These are phyloP conservation scores for Pichia nakasei DNA, from an alignment of 805 yeast genomes.

Conservation along the genomic window DNA sequence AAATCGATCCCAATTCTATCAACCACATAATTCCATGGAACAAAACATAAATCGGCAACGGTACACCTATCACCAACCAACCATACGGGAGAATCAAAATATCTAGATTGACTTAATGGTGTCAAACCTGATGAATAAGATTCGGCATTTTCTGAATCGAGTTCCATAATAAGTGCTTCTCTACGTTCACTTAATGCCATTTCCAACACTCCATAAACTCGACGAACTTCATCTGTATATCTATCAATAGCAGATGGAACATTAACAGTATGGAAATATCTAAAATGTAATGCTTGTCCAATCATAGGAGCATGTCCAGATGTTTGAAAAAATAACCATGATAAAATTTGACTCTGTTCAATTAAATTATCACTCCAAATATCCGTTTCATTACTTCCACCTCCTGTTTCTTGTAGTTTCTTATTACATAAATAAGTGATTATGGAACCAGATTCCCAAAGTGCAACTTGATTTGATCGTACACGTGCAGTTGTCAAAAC, in stretches of 20 bases:
- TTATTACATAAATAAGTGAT: conserved; percentile 72
- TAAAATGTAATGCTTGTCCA: conserved; percentile 92
- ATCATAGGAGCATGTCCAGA: conserved; percentile 99
- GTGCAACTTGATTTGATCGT: conserved; percentile 50
- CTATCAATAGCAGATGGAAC: conserved; percentile 87
- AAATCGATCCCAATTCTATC: conserved; percentile 86
- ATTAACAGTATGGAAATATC: conserved; percentile 79
- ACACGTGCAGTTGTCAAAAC: neutral
- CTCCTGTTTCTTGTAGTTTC: conserved; percentile 51
- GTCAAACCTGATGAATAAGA: conserved; percentile 84
- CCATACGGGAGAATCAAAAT: conserved; percentile 93
- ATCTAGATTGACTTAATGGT: conserved; percentile 74
- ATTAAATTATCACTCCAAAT: conserved; percentile 71
- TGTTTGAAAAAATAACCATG: conserved; percentile 92
- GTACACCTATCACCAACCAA: conserved; percentile 78
- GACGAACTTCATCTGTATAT: conserved; percentile 83
- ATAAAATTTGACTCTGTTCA: conserved; percentile 75
- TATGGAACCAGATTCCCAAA: conserved; percentile 96
- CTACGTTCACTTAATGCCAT: conserved; percentile 91
- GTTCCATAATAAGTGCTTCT: conserved; percentile 81
- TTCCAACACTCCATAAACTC: conserved; percentile 90
- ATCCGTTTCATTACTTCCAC: conserved; percentile 28
- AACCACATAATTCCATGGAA: conserved; percentile 95
- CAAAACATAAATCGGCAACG: conserved; percentile 86
- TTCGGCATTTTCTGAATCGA: conserved; percentile 81